Evolutionary conservation across 177 flowering plant species (phyloP).

Genomic region (Telopea speciosissima): DNA sequence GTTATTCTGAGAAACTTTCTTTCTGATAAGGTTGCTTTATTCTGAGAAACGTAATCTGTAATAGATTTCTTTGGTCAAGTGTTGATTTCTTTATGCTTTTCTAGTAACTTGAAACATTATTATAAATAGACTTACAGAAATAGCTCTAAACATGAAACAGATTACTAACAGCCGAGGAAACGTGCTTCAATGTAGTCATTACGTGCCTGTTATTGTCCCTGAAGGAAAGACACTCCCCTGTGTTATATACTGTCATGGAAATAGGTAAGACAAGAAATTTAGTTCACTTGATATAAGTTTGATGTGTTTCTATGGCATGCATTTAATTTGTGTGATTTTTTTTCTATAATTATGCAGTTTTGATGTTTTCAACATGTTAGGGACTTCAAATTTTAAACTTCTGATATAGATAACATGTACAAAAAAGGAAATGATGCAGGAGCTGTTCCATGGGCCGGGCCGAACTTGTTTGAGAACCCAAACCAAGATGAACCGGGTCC

Average conservation of each 20-base stretch:
- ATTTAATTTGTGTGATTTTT: no score
- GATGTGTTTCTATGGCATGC: neutral
- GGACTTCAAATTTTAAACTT: neutral
- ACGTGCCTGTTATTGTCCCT: conserved; percentile 63
- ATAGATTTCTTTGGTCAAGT: neutral
- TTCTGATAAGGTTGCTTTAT: neutral
- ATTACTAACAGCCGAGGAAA: conserved; percentile 72
- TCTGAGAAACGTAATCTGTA: no score
- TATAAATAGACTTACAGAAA: neutral
- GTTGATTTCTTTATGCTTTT: neutral
- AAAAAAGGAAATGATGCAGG: no score
- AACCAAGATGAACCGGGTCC: no score
- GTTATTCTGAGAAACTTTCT: neutral
- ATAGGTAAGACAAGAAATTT: conserved; percentile 52
- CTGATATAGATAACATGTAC: no score
- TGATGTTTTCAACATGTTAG: neutral
- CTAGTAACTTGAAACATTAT: neutral
- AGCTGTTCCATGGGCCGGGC: no score
- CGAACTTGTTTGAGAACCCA: no score
- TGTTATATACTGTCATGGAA: conserved; percentile 98
- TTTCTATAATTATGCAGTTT: neutral
- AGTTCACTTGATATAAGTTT: neutral
- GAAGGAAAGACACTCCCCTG: conserved; percentile 80
- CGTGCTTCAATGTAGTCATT: conserved; percentile 85
- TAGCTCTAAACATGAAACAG: conserved; percentile 40